Percentiles rank a stretch among this genome's conserved stretches.
phyloP scores from a whole-genome alignment of 352 stramenopile species.

The Globisporangium irregulare region DNA sequence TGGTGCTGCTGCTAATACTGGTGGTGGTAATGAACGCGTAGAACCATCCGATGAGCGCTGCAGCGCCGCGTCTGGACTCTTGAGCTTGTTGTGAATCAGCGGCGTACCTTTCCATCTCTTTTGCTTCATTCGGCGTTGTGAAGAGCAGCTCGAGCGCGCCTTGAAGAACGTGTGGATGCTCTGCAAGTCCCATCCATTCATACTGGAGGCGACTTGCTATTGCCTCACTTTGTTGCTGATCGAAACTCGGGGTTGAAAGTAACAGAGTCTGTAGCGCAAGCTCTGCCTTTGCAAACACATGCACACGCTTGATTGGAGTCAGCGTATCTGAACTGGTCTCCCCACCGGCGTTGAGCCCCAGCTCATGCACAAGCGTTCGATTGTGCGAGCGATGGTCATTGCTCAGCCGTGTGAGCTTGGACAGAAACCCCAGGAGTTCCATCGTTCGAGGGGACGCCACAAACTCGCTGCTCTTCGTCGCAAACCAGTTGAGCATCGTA shows the following conservation, averaged over 20 bases:
- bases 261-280: background rate
- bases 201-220: slow-evolving; percentile 3
- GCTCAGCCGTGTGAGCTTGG: slow-evolving; percentile 2
- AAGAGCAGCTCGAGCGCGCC: slow-evolving; percentile 22
- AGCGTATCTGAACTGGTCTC: background rate
- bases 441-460: slow-evolving; percentile 34
- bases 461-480: slow-evolving; percentile 24
- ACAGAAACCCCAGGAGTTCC: slow-evolving; percentile 34
- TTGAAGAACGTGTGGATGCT: slow-evolving; percentile 19
- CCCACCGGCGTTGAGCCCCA: background rate
- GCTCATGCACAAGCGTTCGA: slow-evolving; percentile 5
- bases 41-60: slow-evolving; percentile 45
- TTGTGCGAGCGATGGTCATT: background rate
- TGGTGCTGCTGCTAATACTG: background rate
- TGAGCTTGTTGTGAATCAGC: background rate
- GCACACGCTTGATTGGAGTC: background rate
- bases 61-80: slow-evolving; percentile 11
- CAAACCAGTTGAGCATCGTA: slow-evolving; percentile 35
- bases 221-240: background rate
- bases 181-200: slow-evolving; percentile 23
- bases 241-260: background rate
- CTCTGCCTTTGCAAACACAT: background rate
- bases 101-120: background rate
- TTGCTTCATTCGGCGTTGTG: background rate
- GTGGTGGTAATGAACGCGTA: slow-evolving; percentile 25